Conservation (phyloP, 345 rosid genomes). For the Dipteronia dyeriana region DNA sequence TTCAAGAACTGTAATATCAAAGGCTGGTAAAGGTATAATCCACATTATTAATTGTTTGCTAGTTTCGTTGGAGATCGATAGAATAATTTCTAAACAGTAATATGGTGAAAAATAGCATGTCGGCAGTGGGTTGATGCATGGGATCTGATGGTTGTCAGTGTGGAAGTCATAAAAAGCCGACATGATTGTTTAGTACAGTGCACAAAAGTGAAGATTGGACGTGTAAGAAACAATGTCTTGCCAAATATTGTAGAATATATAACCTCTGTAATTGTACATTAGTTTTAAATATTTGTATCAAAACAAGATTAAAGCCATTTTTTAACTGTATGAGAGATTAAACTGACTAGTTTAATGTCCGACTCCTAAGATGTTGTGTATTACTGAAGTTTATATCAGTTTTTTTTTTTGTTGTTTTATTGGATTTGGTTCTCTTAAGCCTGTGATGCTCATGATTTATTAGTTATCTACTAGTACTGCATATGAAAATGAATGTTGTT, state of each 20-base stretch:
- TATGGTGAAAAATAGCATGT: not conserved
- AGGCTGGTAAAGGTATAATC: constrained; percentile 78
- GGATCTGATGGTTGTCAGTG: not conserved
- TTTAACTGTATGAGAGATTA: constrained; percentile 1
- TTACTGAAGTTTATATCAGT: not conserved
- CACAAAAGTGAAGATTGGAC: not conserved
- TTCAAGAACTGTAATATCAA: constrained; percentile 89
- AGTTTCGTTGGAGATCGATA: not conserved
- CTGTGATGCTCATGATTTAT: not conserved
- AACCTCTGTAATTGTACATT: not conserved
- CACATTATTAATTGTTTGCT: not conserved
- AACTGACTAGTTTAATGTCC: not conserved
- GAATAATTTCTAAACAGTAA: not conserved
- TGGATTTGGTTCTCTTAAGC: not conserved
- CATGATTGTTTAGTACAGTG: not conserved
- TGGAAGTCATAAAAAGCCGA: not conserved
- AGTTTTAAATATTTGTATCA: not conserved
- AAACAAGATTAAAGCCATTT: not conserved
- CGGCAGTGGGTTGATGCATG: too few species aligned
- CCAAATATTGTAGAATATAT: not conserved
- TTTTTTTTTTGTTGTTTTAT: not conserved
- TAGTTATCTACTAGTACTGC: not conserved
- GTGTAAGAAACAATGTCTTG: not conserved
- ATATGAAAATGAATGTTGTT: not conserved
- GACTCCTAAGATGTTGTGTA: not conserved